Evolutionary conservation across 2,329 filamentous ascomycete genomes (phyloP).

Genomic region (Cylindrodendrum hubeiense): DNA sequence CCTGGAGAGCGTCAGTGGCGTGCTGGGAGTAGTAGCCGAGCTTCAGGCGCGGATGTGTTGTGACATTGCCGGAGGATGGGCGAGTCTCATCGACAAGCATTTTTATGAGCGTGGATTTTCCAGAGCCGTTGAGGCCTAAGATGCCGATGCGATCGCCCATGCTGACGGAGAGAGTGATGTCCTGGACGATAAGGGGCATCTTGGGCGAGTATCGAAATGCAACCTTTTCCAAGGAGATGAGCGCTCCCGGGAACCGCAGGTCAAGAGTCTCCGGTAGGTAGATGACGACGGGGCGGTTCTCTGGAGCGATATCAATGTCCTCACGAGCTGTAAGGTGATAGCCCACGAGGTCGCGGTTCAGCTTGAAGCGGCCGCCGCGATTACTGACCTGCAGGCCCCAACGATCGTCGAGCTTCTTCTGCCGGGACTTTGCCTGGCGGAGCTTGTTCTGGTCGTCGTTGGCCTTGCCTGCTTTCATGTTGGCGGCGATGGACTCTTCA

Average conservation of each 20-base stretch:
- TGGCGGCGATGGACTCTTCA: conserved; percentile 80
- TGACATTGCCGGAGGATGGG: conserved; percentile 72
- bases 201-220: conserved; percentile 71
- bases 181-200: conserved; percentile 63
- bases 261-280: conserved; percentile 73
- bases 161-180: conserved; percentile 76
- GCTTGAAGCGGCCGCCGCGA: conserved; percentile 81
- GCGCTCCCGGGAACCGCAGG: conserved; percentile 79
- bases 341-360: conserved; percentile 79
- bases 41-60: conserved; percentile 75
- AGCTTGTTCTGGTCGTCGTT: conserved; percentile 88
- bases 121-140: conserved; percentile 83
- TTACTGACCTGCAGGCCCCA: conserved; percentile 81
- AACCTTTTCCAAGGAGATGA: conserved; percentile 79
- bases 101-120: conserved; percentile 83
- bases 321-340: conserved; percentile 69
- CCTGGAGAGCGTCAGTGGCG: conserved; percentile 77
- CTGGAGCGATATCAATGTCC: conserved; percentile 78
- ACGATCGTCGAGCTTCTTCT: conserved; percentile 86
- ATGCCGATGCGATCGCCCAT: conserved; percentile 81
- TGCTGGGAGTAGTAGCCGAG: conserved; percentile 86
- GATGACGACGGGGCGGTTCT: conserved; percentile 70
- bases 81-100: conserved; percentile 72
- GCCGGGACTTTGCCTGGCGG: conserved; percentile 84
- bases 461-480: conserved; percentile 79